These are phyloP conservation scores for Colletotrichum salicis DNA, from an alignment of 2,329 filamentous ascomycete genomes.

Conservation along the genomic window DNA sequence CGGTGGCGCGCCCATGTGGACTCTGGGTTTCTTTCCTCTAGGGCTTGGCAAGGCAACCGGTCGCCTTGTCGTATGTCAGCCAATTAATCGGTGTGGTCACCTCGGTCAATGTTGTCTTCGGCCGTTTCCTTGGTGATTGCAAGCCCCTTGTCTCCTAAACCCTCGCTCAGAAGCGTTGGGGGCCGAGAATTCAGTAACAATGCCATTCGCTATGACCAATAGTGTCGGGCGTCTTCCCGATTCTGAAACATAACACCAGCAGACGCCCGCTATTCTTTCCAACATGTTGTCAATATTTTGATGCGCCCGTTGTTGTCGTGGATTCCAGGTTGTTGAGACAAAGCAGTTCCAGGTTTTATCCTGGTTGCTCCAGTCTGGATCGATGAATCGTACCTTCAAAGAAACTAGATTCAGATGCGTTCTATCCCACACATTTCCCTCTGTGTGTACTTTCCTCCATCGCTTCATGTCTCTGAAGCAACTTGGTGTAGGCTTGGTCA, in stretches of 20 bases:
- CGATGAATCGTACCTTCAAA: too few species aligned
- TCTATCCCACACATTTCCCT: too few species aligned
- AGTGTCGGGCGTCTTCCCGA: background rate
- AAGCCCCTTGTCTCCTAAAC: background rate
- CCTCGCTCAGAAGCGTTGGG: background rate
- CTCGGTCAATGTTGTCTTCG: background rate
- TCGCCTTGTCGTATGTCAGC: background rate
- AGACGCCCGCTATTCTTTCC: background rate
- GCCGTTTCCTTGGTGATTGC: background rate
- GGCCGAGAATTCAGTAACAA: background rate
- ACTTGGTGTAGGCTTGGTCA: too few species aligned
- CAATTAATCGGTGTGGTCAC: background rate
- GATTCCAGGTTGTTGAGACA: background rate
- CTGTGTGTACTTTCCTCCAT: too few species aligned
- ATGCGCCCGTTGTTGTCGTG: background rate
- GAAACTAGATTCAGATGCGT: too few species aligned
- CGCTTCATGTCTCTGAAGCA: too few species aligned
- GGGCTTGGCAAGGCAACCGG: background rate
- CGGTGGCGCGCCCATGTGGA: background rate
- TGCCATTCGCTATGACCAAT: background rate
- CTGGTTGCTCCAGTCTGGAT: background rate
- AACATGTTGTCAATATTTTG: rapidly evolving
- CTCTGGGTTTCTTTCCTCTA: background rate
- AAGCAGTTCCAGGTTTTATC: background rate
- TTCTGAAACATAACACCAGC: background rate